These are phyloP conservation scores for Tricholoma hemisulphureum DNA, from an alignment of 768 basidiomycete genomes.

Conservation along the genomic window DNA sequence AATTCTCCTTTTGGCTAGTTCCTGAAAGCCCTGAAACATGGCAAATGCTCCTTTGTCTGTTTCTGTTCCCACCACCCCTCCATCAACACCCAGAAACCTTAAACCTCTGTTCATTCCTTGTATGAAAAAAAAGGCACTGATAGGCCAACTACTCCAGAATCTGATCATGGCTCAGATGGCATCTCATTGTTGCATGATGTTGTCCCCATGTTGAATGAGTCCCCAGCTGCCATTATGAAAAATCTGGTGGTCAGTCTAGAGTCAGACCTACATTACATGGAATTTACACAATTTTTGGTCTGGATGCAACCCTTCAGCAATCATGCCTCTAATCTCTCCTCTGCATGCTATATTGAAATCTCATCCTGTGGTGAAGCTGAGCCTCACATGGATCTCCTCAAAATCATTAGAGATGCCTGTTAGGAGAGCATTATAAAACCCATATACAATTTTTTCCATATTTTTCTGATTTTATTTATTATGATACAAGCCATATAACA, in stretches of 20 bases:
- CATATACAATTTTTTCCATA: too few relatives aligned
- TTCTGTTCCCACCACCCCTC: background rate
- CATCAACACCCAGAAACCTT: background rate
- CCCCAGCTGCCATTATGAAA: background rate
- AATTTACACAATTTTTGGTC: background rate
- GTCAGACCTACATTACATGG: background rate
- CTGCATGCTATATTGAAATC: background rate
- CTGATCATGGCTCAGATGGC: too few relatives aligned
- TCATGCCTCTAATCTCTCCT: background rate
- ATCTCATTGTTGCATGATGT: background rate
- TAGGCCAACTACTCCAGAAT: too few relatives aligned
- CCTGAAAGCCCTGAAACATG: background rate
- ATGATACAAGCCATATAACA: too few relatives aligned
- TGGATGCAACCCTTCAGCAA: background rate
- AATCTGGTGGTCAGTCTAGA: background rate
- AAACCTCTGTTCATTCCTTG: background rate
- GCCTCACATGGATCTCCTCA: background rate
- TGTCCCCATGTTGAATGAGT: background rate
- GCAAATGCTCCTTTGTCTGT: background rate
- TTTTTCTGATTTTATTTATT: too few relatives aligned
- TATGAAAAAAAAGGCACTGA: too few relatives aligned
- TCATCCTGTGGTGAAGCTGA: too few relatives aligned
- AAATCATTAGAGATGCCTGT: too few relatives aligned
- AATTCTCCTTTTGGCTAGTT: background rate
- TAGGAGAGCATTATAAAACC: too few relatives aligned